Evolutionary conservation across 306 rosid genomes (phyloP), one percentile per base, ranked within the genome.

Genomic region (Fagus sylvatica): DNA sequence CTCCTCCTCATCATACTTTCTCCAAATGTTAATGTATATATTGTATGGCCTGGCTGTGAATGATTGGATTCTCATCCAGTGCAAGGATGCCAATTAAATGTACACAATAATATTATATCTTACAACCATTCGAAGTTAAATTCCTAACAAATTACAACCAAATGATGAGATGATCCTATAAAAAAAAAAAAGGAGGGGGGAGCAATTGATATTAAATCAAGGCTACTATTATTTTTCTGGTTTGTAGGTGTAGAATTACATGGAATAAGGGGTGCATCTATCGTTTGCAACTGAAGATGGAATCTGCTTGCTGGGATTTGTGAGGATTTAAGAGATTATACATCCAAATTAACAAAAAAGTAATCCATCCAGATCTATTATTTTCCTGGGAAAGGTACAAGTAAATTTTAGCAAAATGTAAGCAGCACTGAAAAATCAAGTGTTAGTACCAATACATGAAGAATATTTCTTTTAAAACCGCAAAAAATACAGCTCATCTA

Each of bases 401-500:
- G 28, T 7, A 36, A 64, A 64, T 13, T 36, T 15, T 16, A 13
- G 46, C 46, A 15, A 59, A 59, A 59, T 33, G 16, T 12, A 30
- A 41, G 10, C 81, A 39, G n/a, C 56, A 15, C 11, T 46, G 11
- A 55, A 66, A 37, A 55, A 43, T 55, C 37, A 32, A 54, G 10
- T 41, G 51, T 11, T 54, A 57, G 37, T 34, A 59, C 40, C 43
- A 28, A 10, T 34, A 9, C 13, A 30, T 48, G 54, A 49, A 39
- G 60, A 65, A 36, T 19, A 73, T 71, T 10, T 59, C 71, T 36
- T 36, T 30, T 46, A 12, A 71, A 46, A 54, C 53, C 60, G 73
- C 54, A 41, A 19, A 68, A 48, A 59, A 59, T 46, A 72, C 60
- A 67, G 41, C 83, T 34, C 9, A 15, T 65, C 66, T 6, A 69